Evolutionary conservation across 345 rosid species (phyloP).

Genomic region (Capsella bursapastoris): DNA sequence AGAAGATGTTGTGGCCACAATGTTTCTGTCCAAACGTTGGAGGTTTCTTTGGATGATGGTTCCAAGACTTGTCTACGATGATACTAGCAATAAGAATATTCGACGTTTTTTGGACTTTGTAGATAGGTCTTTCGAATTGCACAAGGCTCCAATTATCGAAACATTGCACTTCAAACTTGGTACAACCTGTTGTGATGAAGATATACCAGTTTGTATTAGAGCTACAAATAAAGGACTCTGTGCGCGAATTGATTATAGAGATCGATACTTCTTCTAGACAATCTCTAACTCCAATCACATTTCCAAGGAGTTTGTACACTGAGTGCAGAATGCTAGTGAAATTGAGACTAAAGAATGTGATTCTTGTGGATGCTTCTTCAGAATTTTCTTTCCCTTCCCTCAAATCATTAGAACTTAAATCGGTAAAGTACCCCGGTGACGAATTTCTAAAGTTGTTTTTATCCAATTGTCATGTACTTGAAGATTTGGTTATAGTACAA

Average conservation of each 20-base stretch:
- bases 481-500: conserved; percentile 4
- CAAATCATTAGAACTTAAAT: conserved; percentile 6
- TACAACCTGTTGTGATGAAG: too few species aligned
- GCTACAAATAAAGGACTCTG: neutral
- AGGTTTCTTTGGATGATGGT: neutral
- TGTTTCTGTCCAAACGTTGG: neutral
- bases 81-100: neutral
- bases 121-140: neutral
- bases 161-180: neutral
- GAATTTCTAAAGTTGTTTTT: conserved; percentile 14
- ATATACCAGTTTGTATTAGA: neutral
- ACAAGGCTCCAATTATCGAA: neutral
- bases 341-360: neutral
- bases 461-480: conserved; percentile 36
- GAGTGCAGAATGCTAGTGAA: conserved; percentile 2
- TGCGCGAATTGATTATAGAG: neutral
- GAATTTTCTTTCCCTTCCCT: neutral
- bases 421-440: conserved; percentile 5
- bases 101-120: neutral
- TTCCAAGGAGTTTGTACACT: conserved; percentile 11
- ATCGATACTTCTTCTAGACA: neutral
- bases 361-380: conserved; percentile 6
- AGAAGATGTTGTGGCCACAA: neutral
- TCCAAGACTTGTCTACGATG: neutral
- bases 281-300: neutral